Evolutionary conservation across 2,329 filamentous ascomycete genomes (phyloP), one percentile per base, ranked within the genome.

Genomic region (Phaeosphaeria sp.): DNA sequence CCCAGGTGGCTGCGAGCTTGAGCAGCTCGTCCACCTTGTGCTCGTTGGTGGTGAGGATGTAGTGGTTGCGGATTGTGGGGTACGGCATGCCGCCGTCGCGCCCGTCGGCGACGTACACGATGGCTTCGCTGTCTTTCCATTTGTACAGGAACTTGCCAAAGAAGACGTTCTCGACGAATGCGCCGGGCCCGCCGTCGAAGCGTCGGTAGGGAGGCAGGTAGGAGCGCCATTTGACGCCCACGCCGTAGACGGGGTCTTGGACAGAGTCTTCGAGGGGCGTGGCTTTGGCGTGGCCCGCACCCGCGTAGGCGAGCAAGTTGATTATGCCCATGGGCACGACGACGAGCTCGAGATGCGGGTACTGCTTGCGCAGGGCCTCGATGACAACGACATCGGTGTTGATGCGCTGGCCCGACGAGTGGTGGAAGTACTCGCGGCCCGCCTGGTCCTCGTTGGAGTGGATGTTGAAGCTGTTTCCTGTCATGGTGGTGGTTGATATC

Each of bases 1-100:
- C 77, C 84, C 86, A 90, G 20, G 75, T 71, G 0, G 85, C 84
- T 0, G 82, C 86, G 2, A 83, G 82, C 7, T 84, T 76, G 27
- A 90, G 74, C 42, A 91, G 77, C 3, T 80, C 78, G 57, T 89
- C 82, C 42, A 72, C 63, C 59, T 73, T 73, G 55, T 72, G 63
- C 36, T 62, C 45, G 21, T 73, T 67, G 30, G 64, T 62, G 6
- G 78, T 80, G 27, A 83, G 72, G 55, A 83, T 74, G 63, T 82
- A 83, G 59, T 81, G 73, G 55, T 79, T 77, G 15, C 60, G 60
- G 22, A 77, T 40, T 1, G 58, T 21, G 1, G 78, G 78, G 54
- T 76, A 81, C 1, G 63, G 52, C 6, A 30, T 25, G 0, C 42
- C 20, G 18, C 79, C 79, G 60, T 81, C 79, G 46, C 78, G 65